Evolutionary conservation across 257 asterid species (phyloP).

Genomic region (Solanum chaucha): DNA sequence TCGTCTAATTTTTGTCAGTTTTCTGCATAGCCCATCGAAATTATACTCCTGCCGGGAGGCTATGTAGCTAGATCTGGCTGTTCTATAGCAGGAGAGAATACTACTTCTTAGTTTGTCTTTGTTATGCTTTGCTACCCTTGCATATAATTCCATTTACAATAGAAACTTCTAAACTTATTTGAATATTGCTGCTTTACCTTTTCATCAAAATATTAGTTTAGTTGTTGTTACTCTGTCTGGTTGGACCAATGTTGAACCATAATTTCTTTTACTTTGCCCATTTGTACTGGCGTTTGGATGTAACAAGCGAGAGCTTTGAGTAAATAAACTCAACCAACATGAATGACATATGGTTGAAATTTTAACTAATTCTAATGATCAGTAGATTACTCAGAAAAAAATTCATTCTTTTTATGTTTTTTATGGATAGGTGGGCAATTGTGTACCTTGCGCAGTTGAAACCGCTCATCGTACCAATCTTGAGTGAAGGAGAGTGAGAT

Average conservation of each 20-base stretch:
- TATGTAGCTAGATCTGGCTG: too few relatives aligned
- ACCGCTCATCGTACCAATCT: not conserved
- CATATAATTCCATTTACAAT: too few relatives aligned
- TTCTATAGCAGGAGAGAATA: too few relatives aligned
- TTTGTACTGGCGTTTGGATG: not conserved
- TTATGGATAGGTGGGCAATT: not conserved
- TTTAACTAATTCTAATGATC: not conserved
- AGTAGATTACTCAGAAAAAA: not conserved
- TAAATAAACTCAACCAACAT: not conserved
- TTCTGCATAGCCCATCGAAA: too few relatives aligned
- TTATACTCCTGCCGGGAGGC: too few relatives aligned
- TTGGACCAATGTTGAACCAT: too few relatives aligned
- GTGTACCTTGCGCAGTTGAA: conserved; percentile 2
- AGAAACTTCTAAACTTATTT: too few relatives aligned
- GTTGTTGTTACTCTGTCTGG: too few relatives aligned
- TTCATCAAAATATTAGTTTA: not conserved
- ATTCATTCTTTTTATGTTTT: not conserved
- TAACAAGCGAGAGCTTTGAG: not conserved
- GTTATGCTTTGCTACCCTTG: too few relatives aligned
- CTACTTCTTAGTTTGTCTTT: too few relatives aligned
- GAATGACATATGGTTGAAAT: not conserved
- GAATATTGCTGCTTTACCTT: not conserved
- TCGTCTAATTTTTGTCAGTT: too few relatives aligned
- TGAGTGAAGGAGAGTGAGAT: not conserved
- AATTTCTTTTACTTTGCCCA: not conserved